Evolutionary conservation across 2,329 filamentous ascomycete genomes (phyloP).

Genomic region (Colletotrichum zoysiae): DNA sequence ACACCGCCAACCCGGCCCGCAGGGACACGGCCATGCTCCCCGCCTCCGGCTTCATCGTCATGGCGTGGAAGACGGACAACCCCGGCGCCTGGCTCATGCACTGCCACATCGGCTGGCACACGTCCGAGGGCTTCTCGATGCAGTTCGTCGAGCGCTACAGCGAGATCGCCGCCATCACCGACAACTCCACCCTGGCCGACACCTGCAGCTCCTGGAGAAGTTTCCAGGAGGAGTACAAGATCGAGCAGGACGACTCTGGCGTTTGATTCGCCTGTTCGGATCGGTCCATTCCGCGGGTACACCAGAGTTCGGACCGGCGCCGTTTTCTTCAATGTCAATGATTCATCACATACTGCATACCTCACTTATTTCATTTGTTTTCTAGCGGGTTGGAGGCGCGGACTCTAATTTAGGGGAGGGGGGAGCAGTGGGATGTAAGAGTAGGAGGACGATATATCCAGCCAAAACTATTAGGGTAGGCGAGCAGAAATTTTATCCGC

Average conservation of each 20-base stretch:
- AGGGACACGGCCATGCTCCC: constrained; percentile 65
- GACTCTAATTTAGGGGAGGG: too few species aligned
- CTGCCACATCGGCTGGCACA: constrained; percentile 64
- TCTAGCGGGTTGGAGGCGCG: too few species aligned
- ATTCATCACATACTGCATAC: too few species aligned
- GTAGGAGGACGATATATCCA: too few species aligned
- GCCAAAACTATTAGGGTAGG: too few species aligned
- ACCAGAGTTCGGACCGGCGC: too few species aligned
- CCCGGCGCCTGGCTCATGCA: constrained; percentile 64
- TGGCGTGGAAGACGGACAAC: constrained; percentile 64
- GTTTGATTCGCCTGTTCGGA: constrained; percentile 17
- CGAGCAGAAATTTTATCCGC: too few species aligned
- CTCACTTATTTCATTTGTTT: too few species aligned
- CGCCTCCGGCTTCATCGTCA: constrained; percentile 58
- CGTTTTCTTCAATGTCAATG: background rate
- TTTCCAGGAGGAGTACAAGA: constrained; percentile 28
- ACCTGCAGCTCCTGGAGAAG: constrained; percentile 41
- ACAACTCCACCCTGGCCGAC: constrained; percentile 25
- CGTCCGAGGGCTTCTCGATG: constrained; percentile 44
- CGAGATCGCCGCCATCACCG: constrained; percentile 41
- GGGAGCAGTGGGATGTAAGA: too few species aligned
- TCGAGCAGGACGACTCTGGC: constrained; percentile 45
- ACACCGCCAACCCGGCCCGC: constrained; percentile 60
- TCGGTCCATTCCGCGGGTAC: background rate
- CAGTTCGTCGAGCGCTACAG: constrained; percentile 45